Conservation (phyloP, 257 asterid species). For the Eucommia ulmoides region DNA sequence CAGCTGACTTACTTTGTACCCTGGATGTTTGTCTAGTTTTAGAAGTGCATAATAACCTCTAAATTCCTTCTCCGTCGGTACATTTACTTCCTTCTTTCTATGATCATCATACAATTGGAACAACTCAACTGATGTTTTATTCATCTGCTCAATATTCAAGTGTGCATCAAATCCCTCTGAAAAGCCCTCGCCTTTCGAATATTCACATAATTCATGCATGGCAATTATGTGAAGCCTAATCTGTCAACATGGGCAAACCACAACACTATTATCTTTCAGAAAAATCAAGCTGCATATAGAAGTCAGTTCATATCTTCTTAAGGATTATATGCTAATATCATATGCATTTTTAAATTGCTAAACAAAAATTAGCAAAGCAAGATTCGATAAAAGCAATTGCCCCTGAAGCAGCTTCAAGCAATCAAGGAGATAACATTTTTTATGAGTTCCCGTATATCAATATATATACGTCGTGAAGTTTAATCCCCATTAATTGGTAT, state of each 20-base stretch:
- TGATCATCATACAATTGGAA: slow-evolving; percentile 92
- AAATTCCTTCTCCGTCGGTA: slow-evolving; percentile 84
- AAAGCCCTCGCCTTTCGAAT: slow-evolving; percentile 94
- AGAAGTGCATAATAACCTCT: slow-evolving; percentile 99
- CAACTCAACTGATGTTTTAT: slow-evolving; percentile 89
- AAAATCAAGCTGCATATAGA: too few species aligned
- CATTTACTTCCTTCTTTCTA: slow-evolving; percentile 69
- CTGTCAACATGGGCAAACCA: slow-evolving; percentile 36
- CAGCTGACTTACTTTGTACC: slow-evolving; percentile 76
- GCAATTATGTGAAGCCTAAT: slow-evolving; percentile 95
- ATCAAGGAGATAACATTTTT: too few species aligned
- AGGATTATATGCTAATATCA: too few species aligned
- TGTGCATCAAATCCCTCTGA: slow-evolving; percentile 99
- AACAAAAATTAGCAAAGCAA: too few species aligned
- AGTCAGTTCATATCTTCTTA: too few species aligned
- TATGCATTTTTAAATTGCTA: too few species aligned
- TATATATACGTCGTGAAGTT: too few species aligned
- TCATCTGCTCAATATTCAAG: slow-evolving; percentile 98
- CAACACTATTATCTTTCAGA: too few species aligned
- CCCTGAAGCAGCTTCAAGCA: too few species aligned
- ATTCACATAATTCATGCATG: slow-evolving; percentile 97
- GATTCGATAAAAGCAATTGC: too few species aligned
- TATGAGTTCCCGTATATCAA: too few species aligned
- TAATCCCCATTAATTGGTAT: too few species aligned
- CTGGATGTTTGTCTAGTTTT: slow-evolving; percentile 98